phyloP scores from a whole-genome alignment of 805 yeast species.

The Saccharomycopsis sp. region DNA sequence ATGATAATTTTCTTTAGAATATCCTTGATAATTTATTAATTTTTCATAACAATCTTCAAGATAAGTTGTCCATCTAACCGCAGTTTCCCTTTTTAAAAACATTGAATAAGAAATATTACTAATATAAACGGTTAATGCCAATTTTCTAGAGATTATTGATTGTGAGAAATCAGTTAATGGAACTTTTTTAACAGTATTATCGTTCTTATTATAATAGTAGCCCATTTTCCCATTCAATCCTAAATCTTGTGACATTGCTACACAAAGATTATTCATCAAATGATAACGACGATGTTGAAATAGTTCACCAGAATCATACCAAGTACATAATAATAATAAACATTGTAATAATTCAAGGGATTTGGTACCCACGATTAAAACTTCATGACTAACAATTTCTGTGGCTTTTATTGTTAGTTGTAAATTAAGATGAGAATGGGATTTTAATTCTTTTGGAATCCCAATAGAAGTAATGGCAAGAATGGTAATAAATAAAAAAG shows the following conservation, averaged over 20 bases:
- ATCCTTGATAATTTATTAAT: slow-evolving; percentile 27
- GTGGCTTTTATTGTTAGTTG: slow-evolving; percentile 44
- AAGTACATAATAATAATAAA: slow-evolving; percentile 48
- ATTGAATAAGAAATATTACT: slow-evolving; percentile 54
- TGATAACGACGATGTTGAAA: slow-evolving; percentile 73
- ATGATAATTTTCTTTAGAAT: slow-evolving; percentile 10
- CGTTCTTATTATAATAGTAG: slow-evolving; percentile 30
- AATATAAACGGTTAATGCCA: slow-evolving; percentile 50
- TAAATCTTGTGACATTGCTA: slow-evolving; percentile 62
- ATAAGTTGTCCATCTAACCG: slow-evolving; percentile 50
- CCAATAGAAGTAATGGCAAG: slow-evolving; percentile 50
- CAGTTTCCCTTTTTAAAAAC: slow-evolving; percentile 52
- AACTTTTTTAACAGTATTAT: slow-evolving; percentile 32
- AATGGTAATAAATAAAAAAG: slow-evolving; percentile 53
- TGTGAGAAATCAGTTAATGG: slow-evolving; percentile 29
- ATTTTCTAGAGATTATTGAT: slow-evolving; percentile 36
- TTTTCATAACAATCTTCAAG: slow-evolving; percentile 48
- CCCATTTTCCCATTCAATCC: slow-evolving; percentile 53
- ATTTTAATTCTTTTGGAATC: slow-evolving; percentile 22
- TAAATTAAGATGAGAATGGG: slow-evolving; percentile 33
- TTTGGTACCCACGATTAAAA: slow-evolving; percentile 61
- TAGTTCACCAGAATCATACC: slow-evolving; percentile 82
- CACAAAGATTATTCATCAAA: slow-evolving; percentile 52
- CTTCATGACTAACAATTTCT: slow-evolving; percentile 42
- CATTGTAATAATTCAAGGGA: slow-evolving; percentile 56